phyloP scores from a whole-genome alignment of 495 filamentous ascomycete genomes.

The Podospora didyma region DNA sequence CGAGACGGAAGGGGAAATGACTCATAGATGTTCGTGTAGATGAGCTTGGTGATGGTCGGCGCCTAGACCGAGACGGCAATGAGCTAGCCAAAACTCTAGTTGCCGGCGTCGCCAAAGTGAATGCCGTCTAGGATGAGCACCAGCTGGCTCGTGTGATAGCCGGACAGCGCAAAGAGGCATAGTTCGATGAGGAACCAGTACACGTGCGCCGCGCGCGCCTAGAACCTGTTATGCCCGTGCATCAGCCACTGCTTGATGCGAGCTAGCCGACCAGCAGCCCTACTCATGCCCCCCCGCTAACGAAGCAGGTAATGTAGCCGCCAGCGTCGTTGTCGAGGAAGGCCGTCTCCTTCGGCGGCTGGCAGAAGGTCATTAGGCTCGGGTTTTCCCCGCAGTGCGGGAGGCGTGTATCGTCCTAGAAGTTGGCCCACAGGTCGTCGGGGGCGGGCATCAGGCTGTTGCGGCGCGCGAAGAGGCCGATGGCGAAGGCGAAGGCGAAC shows the following conservation, averaged over 20 bases:
- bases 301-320: neutral
- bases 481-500: neutral
- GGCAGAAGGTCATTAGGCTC: slow-evolving; percentile 11
- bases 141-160: neutral
- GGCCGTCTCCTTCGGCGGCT: neutral
- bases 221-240: neutral
- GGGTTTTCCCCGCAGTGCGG: slow-evolving; percentile 6
- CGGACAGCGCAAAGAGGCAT: neutral
- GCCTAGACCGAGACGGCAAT: slow-evolving; percentile 23
- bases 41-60: slow-evolving; percentile 17
- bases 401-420: slow-evolving; percentile 1
- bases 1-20: too few relatives aligned
- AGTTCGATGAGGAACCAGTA: neutral
- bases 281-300: neutral
- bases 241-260: neutral
- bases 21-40: slow-evolving; percentile 19
- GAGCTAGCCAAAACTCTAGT: slow-evolving; percentile 24
- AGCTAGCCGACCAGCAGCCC: neutral
- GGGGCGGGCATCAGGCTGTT: neutral
- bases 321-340: neutral
- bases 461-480: slow-evolving; percentile 1
- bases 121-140: slow-evolving; percentile 1
- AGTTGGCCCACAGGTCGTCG: neutral
- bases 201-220: neutral
- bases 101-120: neutral